Evolutionary conservation across 2,329 filamentous ascomycete genomes (phyloP), one percentile per base, ranked within the genome.

Genomic region (Cercospora canescens): DNA sequence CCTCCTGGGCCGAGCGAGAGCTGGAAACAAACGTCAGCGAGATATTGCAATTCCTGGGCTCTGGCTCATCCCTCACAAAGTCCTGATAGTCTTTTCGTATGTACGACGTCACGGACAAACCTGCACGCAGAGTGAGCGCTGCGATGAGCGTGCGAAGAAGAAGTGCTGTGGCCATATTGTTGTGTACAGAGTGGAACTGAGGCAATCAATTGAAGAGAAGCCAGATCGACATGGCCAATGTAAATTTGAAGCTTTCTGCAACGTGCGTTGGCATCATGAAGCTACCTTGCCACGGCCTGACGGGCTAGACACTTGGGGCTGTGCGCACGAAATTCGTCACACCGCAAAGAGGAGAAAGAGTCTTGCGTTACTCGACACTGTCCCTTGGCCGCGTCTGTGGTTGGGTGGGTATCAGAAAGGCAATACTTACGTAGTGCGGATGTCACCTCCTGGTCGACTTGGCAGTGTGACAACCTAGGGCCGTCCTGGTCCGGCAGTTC

Each of bases 1-100:
- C 92, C 92, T 26, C 92, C 92, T 0, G 91, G 92, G 0, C 92
- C 92, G 21, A 96, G 87, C 41, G 86, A 86, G 69, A 66, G 54
- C 69, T 70, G 54, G 7, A 26, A 7, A 21, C 37, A n/a, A 16
- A 2, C 4, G 14, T 50, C 12, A 50, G 21, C 21, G 24, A 11
- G 12, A 16, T 50, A 28, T 8, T 7, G 14, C 28, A 12, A 26
- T 50, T 28, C 1, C 8, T 28, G 45, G 6, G 2, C 45, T 45
- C 32, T 24, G 35, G 5, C 6, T 24, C 26, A 55, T 18, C 16
- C 11, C 52, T 56, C 6, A 56, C 52, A 32, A 34, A 56, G 30
- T 56, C 48, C 14, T 55, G 48, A 45, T 45, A 63, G n/a, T 57
- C 61, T 34, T 37, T 56, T 21, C 52, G 52, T 14, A 63, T 21